Percentiles rank a stretch among this genome's conserved stretches.
Conservation (phyloP, 257 asterid species). For the Nicotiana attenuata region DNA sequence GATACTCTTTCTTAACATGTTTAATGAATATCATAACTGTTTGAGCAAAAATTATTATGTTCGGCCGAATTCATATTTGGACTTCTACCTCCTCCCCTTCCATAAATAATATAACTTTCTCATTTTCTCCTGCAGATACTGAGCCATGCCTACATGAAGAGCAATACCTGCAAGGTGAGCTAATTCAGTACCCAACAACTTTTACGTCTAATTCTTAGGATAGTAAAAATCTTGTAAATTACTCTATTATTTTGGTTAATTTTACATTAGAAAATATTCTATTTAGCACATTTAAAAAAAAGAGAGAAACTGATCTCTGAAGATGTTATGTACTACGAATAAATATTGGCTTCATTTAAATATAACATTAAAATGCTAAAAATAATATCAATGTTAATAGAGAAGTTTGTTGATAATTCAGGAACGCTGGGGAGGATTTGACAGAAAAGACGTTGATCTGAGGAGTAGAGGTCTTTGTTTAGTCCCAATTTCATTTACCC, state of each 20-base stretch:
- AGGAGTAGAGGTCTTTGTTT: constrained; percentile 31
- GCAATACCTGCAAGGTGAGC: constrained; percentile 18
- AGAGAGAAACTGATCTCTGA: background rate
- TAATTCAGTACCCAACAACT: background rate
- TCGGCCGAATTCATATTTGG: too few relatives aligned
- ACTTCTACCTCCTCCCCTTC: too few relatives aligned
- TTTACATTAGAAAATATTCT: background rate
- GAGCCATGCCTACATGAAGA: constrained; percentile 24
- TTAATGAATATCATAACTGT: too few relatives aligned
- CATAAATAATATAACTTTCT: too few relatives aligned
- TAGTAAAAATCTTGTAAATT: background rate
- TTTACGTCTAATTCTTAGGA: background rate
- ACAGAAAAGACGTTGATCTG: constrained; percentile 13
- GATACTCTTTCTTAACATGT: too few relatives aligned
- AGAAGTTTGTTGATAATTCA: background rate
- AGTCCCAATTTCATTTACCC: constrained; percentile 25
- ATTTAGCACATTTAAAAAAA: background rate
- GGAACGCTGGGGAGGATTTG: constrained; percentile 19
- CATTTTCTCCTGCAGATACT: constrained; percentile 12
- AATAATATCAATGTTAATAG: background rate
- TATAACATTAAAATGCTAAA: background rate
- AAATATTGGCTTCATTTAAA: background rate
- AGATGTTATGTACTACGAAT: background rate
- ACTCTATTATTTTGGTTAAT: background rate
- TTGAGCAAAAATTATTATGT: too few relatives aligned